A percentile compares a stretch with the other conserved stretches of the same genome.
These are phyloP conservation scores for Ulota crispa DNA, from an alignment of 225 moss, liverwort and hornwort species.

Conservation along the genomic window DNA sequence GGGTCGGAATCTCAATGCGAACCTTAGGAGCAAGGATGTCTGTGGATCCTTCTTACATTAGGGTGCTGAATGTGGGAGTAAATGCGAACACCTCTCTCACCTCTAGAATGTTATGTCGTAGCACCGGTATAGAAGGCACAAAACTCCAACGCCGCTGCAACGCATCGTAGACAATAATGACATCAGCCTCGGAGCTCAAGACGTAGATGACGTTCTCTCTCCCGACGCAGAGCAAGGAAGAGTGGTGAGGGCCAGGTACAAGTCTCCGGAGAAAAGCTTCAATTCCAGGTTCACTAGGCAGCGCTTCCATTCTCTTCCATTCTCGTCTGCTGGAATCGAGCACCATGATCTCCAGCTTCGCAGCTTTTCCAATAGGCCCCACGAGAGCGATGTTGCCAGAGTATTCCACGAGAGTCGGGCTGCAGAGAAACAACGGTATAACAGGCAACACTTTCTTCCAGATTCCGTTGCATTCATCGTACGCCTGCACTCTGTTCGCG, in stretches of 20 bases:
- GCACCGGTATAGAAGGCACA: constrained; percentile 20
- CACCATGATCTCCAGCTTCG: constrained; percentile 38
- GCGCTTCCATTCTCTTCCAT: constrained; percentile 39
- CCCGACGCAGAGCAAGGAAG: constrained; percentile 50
- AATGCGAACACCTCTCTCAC: constrained; percentile 38
- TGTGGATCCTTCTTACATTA: not conserved
- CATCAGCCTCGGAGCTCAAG: constrained; percentile 31
- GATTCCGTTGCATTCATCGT: constrained; percentile 37
- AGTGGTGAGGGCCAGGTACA: constrained; percentile 43
- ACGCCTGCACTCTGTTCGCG: constrained; percentile 43
- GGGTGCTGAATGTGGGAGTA: constrained; percentile 38
- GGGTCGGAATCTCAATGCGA: not conserved
- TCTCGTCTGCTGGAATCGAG: constrained; percentile 38
- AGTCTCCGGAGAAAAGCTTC: constrained; percentile 40
- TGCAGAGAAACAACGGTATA: constrained; percentile 43
- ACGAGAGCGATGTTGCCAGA: constrained; percentile 38
- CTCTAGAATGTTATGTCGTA: constrained; percentile 21
- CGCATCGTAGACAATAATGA: constrained; percentile 29
- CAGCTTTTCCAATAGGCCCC: constrained; percentile 35
- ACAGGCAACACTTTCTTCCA: constrained; percentile 48
- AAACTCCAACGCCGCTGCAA: constrained; percentile 42
- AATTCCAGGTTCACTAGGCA: constrained; percentile 24
- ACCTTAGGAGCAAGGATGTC: not conserved
- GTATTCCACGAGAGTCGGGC: constrained; percentile 44
- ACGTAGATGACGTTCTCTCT: constrained; percentile 41